Conservation (phyloP, 805 yeast genomes). For the Lachancea fermentati region DNA sequence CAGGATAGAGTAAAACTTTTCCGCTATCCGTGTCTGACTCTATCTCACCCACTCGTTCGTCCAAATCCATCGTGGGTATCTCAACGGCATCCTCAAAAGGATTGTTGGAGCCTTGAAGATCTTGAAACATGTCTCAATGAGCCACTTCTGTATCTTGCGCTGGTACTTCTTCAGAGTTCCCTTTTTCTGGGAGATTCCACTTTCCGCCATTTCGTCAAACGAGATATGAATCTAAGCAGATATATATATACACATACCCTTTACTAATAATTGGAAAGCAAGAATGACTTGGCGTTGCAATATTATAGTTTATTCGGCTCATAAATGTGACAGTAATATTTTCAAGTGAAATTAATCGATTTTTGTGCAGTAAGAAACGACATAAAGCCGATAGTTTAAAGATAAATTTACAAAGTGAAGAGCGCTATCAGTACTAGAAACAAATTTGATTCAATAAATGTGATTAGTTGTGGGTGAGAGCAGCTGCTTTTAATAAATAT, state of each 20-base stretch:
- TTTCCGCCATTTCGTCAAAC: not conserved
- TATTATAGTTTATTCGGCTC: not conserved
- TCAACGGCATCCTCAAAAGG: not conserved
- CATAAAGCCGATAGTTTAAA: too few species aligned
- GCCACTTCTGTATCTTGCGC: not conserved
- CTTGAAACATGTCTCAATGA: not conserved
- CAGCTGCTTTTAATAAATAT: too few species aligned
- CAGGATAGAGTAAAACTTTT: slow-evolving; percentile 22
- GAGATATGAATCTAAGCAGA: not conserved
- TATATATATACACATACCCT: not conserved
- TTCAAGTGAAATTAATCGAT: too few species aligned
- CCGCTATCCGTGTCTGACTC: slow-evolving; percentile 21
- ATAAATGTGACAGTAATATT: too few species aligned
- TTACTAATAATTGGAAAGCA: too few species aligned
- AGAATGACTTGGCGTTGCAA: too few species aligned
- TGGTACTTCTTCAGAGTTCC: not conserved
- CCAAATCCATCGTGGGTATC: not conserved
- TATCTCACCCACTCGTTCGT: not conserved
- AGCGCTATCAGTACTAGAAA: too few species aligned
- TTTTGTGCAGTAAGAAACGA: too few species aligned
- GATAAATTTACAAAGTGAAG: too few species aligned
- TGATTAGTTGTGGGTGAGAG: too few species aligned
- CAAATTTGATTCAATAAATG: too few species aligned
- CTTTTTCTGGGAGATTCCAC: not conserved
- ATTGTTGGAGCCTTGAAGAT: not conserved